phyloP scores from a whole-genome alignment of 1,284 basidiomycete species.

The Erythrobasidium hasegawianum region DNA sequence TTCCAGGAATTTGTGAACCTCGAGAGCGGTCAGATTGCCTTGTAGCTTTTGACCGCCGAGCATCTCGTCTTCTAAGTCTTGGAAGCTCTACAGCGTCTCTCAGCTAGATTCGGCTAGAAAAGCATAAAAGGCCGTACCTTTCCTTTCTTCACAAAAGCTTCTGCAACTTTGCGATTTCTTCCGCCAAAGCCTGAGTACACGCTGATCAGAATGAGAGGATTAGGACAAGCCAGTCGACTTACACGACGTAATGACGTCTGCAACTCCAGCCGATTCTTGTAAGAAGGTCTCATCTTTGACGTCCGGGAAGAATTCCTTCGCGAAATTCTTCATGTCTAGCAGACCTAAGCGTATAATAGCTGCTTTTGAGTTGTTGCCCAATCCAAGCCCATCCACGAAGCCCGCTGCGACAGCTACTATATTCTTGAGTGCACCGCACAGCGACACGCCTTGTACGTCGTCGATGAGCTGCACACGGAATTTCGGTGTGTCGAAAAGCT shows the following conservation, averaged over 20 bases:
- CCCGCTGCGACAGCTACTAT: slow-evolving; percentile 59
- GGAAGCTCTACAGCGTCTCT: slow-evolving; percentile 50
- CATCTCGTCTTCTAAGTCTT: slow-evolving; percentile 56
- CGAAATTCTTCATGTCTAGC: slow-evolving; percentile 52
- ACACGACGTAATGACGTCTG: slow-evolving; percentile 60
- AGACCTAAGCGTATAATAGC: slow-evolving; percentile 58
- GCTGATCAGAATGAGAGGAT: background rate
- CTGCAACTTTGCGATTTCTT: slow-evolving; percentile 55
- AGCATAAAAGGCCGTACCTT: slow-evolving; percentile 49
- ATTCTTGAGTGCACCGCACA: slow-evolving; percentile 58
- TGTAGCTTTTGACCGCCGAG: slow-evolving; percentile 58
- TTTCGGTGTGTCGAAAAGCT: slow-evolving; percentile 51
- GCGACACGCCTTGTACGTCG: slow-evolving; percentile 57
- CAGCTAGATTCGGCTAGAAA: background rate
- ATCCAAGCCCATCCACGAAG: slow-evolving; percentile 56
- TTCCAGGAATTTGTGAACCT: slow-evolving; percentile 52
- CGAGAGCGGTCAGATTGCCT: slow-evolving; percentile 52
- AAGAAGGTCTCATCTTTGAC: slow-evolving; percentile 52
- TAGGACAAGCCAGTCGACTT: slow-evolving; percentile 32
- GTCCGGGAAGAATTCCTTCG: slow-evolving; percentile 57
- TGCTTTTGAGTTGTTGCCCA: slow-evolving; percentile 59
- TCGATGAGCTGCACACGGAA: slow-evolving; percentile 57
- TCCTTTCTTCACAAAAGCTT: slow-evolving; percentile 55
- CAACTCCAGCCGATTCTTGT: slow-evolving; percentile 56
- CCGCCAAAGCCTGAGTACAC: slow-evolving; percentile 53